These are phyloP conservation scores for Boletus rubropictus DNA, from an alignment of 768 basidiomycete species.

Conservation along the genomic window DNA sequence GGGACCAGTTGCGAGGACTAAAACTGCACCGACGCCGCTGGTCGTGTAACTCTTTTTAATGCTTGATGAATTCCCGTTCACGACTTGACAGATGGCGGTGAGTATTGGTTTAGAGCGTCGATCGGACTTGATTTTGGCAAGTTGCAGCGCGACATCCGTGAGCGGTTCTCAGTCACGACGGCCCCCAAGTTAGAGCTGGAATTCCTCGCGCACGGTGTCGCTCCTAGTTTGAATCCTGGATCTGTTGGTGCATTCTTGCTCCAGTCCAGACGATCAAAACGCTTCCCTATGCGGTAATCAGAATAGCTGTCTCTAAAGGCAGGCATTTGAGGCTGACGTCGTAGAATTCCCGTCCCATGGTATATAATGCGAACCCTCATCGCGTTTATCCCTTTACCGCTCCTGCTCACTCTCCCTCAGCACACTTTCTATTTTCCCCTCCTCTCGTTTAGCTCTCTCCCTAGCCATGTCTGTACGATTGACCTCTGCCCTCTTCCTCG, in stretches of 20 bases:
- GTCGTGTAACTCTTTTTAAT: background rate
- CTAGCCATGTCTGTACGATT: constrained; percentile 24
- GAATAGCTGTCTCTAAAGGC: constrained; percentile 19
- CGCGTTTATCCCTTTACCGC: constrained; percentile 3
- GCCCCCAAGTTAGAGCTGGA: background rate
- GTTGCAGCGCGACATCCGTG: too few species aligned
- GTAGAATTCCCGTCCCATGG: constrained; percentile 11
- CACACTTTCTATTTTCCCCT: constrained; percentile 27
- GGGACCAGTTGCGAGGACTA: constrained; percentile 6
- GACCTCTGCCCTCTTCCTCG: constrained; percentile 23
- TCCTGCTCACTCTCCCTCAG: constrained; percentile 4
- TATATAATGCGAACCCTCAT: constrained; percentile 24
- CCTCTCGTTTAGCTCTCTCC: constrained; percentile 35
- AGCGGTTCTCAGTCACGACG: background rate
- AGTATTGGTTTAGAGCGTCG: constrained; percentile 13
- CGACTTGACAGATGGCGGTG: constrained; percentile 2
- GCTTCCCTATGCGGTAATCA: constrained; percentile 11
- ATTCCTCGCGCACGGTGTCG: background rate
- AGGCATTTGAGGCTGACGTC: constrained; percentile 19
- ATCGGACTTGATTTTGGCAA: constrained; percentile 19
- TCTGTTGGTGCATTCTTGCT: background rate
- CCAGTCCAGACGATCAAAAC: constrained; percentile 6
- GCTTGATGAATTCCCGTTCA: background rate
- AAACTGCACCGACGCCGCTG: background rate
- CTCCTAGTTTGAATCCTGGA: too few species aligned